These are phyloP conservation scores for Typha latifolia DNA, from an alignment of 176 grass and related monocot genomes.

Conservation along the genomic window DNA sequence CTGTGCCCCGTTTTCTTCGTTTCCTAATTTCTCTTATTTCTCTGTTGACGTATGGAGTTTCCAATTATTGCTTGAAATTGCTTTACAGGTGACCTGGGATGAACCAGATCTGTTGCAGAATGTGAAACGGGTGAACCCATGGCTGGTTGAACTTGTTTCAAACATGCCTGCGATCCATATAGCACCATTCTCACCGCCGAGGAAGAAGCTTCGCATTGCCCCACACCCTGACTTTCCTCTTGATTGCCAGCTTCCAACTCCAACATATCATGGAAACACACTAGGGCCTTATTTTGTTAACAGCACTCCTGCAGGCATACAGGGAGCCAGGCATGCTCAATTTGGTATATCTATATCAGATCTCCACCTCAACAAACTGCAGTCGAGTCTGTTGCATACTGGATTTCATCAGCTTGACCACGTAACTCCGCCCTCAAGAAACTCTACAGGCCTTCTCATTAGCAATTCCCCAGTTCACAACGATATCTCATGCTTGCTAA, in stretches of 20 bases:
- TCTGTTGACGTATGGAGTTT: too few species aligned
- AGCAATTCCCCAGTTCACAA: slow-evolving; percentile 8
- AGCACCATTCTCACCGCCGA: slow-evolving; percentile 45
- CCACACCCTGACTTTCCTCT: slow-evolving; percentile 29
- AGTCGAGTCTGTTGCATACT: slow-evolving; percentile 21
- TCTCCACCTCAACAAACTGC: slow-evolving; percentile 51
- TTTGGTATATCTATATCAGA: slow-evolving; percentile 54
- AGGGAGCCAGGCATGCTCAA: slow-evolving; percentile 96
- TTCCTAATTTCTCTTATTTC: too few species aligned
- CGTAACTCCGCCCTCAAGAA: background rate
- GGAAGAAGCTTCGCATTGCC: slow-evolving; percentile 66
- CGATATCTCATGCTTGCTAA: slow-evolving; percentile 4
- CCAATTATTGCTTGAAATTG: slow-evolving; percentile 9
- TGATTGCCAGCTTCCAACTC: slow-evolving; percentile 27
- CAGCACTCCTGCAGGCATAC: slow-evolving; percentile 75
- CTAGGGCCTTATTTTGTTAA: slow-evolving; percentile 27
- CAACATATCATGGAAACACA: slow-evolving; percentile 2
- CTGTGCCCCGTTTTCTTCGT: background rate
- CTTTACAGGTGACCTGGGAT: slow-evolving; percentile 75
- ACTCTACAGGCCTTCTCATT: slow-evolving; percentile 27
- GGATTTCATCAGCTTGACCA: slow-evolving; percentile 21
- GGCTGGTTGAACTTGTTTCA: slow-evolving; percentile 73
- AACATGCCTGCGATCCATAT: slow-evolving; percentile 63
- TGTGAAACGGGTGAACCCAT: slow-evolving; percentile 80
- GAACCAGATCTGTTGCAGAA: slow-evolving; percentile 83